Evolutionary conservation across 441 rosid species (phyloP).

Genomic region (Corymbia citriodora): DNA sequence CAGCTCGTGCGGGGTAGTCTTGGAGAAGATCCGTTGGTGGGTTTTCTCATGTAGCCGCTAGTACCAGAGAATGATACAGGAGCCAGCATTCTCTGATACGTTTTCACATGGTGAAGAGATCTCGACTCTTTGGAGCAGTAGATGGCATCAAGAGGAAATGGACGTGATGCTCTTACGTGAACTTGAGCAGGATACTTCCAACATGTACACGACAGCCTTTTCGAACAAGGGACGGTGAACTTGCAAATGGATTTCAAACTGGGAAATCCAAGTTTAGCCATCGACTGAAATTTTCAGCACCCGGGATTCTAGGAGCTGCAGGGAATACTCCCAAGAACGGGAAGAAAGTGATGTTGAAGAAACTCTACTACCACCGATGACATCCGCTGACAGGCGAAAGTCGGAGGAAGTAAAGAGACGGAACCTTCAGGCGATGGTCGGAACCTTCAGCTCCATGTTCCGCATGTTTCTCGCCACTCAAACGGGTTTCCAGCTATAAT

Average conservation of each 20-base stretch:
- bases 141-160: neutral
- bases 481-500: neutral
- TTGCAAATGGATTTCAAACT: neutral
- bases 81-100: neutral
- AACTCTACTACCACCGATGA: neutral
- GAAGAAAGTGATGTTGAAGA: neutral
- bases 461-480: neutral
- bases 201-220: neutral
- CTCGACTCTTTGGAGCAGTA: slow-evolving; percentile 1
- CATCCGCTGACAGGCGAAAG: neutral
- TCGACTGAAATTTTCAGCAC: neutral
- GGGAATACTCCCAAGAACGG: neutral
- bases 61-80: slow-evolving; percentile 1
- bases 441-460: neutral
- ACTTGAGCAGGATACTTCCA: neutral
- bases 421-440: neutral
- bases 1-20: slow-evolving; percentile 7
- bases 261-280: neutral
- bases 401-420: neutral
- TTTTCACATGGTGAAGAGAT: slow-evolving; percentile 6
- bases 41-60: neutral
- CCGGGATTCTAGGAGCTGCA: neutral
- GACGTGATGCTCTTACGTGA: neutral
- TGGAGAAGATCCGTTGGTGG: slow-evolving; percentile 11
- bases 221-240: neutral